These are phyloP conservation scores for Sarocladium brachiariae DNA, from an alignment of 2,329 filamentous ascomycete species.

Conservation along the genomic window DNA sequence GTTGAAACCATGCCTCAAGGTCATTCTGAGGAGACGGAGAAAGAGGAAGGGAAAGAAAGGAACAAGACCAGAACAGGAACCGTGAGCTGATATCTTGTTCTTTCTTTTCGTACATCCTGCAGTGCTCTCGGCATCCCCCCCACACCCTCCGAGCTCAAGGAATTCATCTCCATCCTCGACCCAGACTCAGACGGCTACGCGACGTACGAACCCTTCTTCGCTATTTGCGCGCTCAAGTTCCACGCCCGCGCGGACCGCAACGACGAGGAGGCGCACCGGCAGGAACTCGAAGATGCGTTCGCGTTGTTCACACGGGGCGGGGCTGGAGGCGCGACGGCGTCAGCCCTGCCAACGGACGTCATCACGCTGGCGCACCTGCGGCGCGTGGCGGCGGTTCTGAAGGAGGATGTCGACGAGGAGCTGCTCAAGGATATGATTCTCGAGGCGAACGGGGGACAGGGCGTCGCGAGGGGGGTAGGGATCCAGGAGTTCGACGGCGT, in stretches of 20 bases:
- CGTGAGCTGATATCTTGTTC: no score
- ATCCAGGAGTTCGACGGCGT: slow-evolving; percentile 79
- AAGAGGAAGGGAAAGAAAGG: no score
- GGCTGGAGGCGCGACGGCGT: slow-evolving; percentile 29
- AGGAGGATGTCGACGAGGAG: slow-evolving; percentile 78
- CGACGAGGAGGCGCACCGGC: slow-evolving; percentile 43
- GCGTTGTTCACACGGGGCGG: slow-evolving; percentile 62
- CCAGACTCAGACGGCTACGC: slow-evolving; percentile 74
- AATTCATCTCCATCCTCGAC: slow-evolving; percentile 76
- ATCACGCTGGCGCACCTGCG: slow-evolving; percentile 77
- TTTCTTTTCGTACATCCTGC: neutral
- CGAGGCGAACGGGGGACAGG: slow-evolving; percentile 80
- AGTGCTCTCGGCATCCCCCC: slow-evolving; percentile 79
- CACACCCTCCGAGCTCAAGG: slow-evolving; percentile 58
- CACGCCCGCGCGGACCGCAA: slow-evolving; percentile 51
- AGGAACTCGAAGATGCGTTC: slow-evolving; percentile 77
- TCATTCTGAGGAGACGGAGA: neutral
- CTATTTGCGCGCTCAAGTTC: slow-evolving; percentile 81
- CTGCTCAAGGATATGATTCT: slow-evolving; percentile 88
- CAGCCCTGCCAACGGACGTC: neutral
- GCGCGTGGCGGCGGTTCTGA: slow-evolving; percentile 71
- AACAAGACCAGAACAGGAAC: no score
- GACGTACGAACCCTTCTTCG: slow-evolving; percentile 73
- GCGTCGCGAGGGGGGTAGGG: slow-evolving; percentile 63
- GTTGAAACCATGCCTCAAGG: slow-evolving; percentile 19